Evolutionary conservation across 2,329 filamentous ascomycete genomes (phyloP).

Genomic region (Thelonectria rubi): DNA sequence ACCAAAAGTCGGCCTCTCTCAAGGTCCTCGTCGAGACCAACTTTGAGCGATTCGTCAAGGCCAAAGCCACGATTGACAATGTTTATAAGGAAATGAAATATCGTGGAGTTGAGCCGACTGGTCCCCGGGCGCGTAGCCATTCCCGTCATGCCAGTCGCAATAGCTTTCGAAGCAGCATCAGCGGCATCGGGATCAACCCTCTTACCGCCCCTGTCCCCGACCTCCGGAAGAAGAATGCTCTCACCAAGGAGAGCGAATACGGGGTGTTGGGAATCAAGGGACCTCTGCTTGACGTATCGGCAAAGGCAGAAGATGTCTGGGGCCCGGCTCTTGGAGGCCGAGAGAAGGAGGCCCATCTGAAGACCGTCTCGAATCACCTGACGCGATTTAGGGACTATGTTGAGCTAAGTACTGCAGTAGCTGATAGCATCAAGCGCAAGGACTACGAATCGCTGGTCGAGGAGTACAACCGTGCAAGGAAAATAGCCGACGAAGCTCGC

Average conservation of each 20-base stretch:
- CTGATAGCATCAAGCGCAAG: conserved; percentile 87
- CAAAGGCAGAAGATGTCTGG: conserved; percentile 97
- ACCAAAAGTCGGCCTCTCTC: conserved; percentile 95
- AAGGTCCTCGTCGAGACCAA: conserved; percentile 98
- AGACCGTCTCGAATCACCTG: conserved; percentile 77
- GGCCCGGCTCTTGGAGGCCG: conserved; percentile 90
- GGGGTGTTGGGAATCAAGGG: conserved; percentile 88
- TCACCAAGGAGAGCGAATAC: conserved; percentile 92
- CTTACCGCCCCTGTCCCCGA: conserved; percentile 56
- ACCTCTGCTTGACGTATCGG: conserved; percentile 86
- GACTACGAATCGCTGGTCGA: conserved; percentile 91
- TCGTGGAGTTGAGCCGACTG: conserved; percentile 64
- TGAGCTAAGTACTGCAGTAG: conserved; percentile 79
- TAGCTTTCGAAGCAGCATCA: conserved; percentile 66
- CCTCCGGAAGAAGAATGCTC: conserved; percentile 82
- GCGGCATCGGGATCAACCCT: conserved; percentile 49
- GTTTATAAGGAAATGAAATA: conserved; percentile 98
- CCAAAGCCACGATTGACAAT: conserved; percentile 97
- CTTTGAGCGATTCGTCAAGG: conserved; percentile 96
- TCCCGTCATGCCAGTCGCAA: conserved; percentile 74
- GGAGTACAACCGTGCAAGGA: conserved; percentile 84
- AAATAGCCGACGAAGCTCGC: conserved; percentile 81
- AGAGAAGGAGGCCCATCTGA: conserved; percentile 89
- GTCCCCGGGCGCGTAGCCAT: conserved; percentile 58
- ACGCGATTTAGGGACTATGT: conserved; percentile 84